Evolutionary conservation across 176 grass and related monocot genomes (phyloP).

Genomic region (Carex cristatella): DNA sequence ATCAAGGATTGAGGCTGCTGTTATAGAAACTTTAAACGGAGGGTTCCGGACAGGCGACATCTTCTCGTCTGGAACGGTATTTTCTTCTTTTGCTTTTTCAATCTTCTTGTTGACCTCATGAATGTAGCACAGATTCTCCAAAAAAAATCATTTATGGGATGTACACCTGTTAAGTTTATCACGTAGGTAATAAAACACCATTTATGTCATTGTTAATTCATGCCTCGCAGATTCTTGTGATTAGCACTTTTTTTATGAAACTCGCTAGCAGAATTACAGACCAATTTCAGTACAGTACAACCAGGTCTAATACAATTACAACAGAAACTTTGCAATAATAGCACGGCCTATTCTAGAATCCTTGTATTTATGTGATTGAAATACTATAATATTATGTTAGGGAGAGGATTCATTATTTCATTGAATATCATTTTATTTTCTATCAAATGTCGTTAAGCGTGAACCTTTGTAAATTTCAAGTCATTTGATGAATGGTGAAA

Average conservation of each 20-base stretch:
- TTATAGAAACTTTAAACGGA: constrained; percentile 64
- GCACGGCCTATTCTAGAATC: not conserved
- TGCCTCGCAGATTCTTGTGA: not conserved
- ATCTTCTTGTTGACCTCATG: not conserved
- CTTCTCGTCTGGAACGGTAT: constrained; percentile 68
- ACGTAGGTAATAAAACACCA: not conserved
- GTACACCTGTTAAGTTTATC: not conserved
- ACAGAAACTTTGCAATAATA: not conserved
- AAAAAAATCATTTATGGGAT: not conserved
- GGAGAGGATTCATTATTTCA: too few relatives aligned
- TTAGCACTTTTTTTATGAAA: not conserved
- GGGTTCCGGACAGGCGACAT: constrained; percentile 86
- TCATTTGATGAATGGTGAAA: not conserved
- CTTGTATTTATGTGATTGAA: not conserved
- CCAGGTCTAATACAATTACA: not conserved
- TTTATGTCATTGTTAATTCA: not conserved
- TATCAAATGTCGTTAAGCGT: too few relatives aligned
- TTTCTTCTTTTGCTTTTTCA: not conserved
- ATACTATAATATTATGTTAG: not conserved
- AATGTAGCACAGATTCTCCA: not conserved
- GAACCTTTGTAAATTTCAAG: not conserved
- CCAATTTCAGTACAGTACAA: not conserved
- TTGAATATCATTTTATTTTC: too few relatives aligned
- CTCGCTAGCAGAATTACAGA: not conserved
- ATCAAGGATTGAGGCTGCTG: constrained; percentile 69